Conservation (phyloP, 192 early-diverging fungal genomes). For the Thamnidium elegans region DNA sequence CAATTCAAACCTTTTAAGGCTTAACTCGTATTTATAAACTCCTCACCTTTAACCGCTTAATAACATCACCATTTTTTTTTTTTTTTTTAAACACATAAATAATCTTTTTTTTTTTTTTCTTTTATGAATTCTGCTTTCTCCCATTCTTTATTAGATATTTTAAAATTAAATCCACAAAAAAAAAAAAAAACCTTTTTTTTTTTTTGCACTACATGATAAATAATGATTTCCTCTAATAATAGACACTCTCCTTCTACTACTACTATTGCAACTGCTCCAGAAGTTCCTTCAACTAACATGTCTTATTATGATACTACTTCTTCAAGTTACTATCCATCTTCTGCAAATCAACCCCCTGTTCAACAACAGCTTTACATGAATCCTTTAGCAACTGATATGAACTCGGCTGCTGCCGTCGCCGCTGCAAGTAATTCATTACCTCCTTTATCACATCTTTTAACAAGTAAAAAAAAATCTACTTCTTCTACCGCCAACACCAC, state of each 20-base stretch:
- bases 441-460: constrained; percentile 22
- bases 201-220: constrained; percentile 10
- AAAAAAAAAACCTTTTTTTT: constrained; percentile 2
- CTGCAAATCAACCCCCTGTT: constrained; percentile 1
- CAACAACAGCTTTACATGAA: constrained; percentile 9
- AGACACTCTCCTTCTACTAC: constrained; percentile 16
- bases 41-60: too few species aligned
- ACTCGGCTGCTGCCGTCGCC: background rate
- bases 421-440: constrained; percentile 14
- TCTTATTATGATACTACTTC: constrained; percentile 3
- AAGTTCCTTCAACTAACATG: constrained; percentile 14
- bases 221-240: background rate
- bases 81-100: too few species aligned
- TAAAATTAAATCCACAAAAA: too few species aligned
- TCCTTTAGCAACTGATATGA: background rate
- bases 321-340: constrained; percentile 9
- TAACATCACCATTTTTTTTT: too few species aligned
- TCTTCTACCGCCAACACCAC: background rate
- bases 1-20: constrained; percentile 16
- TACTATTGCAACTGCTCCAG: constrained; percentile 17
- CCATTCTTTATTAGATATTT: too few species aligned
- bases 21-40: background rate
- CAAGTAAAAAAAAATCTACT: background rate
- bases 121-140: too few species aligned
- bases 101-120: too few species aligned